These are phyloP conservation scores for Triticum turgidum DNA, from an alignment of 176 grass and related monocot genomes.

Conservation along the genomic window DNA sequence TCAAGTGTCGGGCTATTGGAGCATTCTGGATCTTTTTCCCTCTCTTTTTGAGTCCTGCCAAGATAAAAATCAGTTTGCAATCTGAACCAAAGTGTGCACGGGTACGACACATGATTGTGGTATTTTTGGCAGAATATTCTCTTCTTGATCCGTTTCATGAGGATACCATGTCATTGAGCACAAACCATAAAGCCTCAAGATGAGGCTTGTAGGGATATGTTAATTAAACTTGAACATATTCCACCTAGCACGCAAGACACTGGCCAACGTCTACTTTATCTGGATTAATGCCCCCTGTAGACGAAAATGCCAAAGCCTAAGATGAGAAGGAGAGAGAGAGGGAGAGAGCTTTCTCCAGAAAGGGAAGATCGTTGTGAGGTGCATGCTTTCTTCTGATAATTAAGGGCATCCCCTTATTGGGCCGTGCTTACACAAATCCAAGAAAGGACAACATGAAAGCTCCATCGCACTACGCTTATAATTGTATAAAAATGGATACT, in stretches of 20 bases:
- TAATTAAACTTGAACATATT: slow-evolving; percentile 44
- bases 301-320: not conserved
- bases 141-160: slow-evolving; percentile 19
- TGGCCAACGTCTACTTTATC: slow-evolving; percentile 36
- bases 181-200: slow-evolving; percentile 39
- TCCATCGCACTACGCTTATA: not conserved
- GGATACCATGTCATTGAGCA: slow-evolving; percentile 44
- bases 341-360: not conserved
- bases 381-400: slow-evolving; percentile 13
- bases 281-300: slow-evolving; percentile 26
- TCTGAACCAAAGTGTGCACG: not conserved
- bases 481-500: not conserved
- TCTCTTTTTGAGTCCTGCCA: not conserved
- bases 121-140: slow-evolving; percentile 12
- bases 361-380: slow-evolving; percentile 13
- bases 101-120: not conserved
- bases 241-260: slow-evolving; percentile 43
- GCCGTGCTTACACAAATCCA: slow-evolving; percentile 19
- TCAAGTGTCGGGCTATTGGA: not conserved
- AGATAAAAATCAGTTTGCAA: not conserved
- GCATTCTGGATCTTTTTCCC: not conserved
- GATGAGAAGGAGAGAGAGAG: no score
- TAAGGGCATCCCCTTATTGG: slow-evolving; percentile 27
- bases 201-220: slow-evolving; percentile 29
- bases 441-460: not conserved